Conservation (phyloP, 345 rosid genomes). For the Pistacia atlantica region DNA sequence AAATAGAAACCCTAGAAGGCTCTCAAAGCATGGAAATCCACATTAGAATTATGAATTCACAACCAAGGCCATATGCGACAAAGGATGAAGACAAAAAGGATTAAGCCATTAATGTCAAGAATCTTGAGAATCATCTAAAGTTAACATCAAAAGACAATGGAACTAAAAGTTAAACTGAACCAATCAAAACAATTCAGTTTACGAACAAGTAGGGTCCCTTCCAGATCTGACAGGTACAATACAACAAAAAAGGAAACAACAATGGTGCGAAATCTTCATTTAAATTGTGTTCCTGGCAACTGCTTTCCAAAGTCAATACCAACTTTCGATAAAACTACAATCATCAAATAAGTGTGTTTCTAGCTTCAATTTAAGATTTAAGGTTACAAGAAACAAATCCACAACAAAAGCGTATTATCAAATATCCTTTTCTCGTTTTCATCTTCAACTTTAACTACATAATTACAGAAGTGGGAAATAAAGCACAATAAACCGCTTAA, state of each 20-base stretch:
- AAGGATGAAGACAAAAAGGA: not conserved
- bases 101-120: not conserved
- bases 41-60: not conserved
- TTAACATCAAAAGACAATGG: not conserved
- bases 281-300: not conserved
- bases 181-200: slow-evolving; percentile 7
- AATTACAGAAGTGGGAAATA: not conserved
- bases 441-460: not conserved
- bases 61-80: not conserved
- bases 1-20: not conserved
- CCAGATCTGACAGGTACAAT: not conserved
- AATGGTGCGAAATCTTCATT: not conserved
- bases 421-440: not conserved
- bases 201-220: not conserved
- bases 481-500: not conserved
- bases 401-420: not conserved
- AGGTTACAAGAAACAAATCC: not conserved
- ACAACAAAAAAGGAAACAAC: not conserved
- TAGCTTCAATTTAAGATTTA: not conserved
- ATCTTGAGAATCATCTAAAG: not conserved
- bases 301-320: not conserved
- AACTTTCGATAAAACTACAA: not conserved
- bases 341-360: not conserved
- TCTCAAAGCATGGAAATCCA: slow-evolving; percentile 5
- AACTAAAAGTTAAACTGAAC: not conserved